Conservation (phyloP, 1,139 yeast species). For the Blastobotrys serpentis region DNA sequence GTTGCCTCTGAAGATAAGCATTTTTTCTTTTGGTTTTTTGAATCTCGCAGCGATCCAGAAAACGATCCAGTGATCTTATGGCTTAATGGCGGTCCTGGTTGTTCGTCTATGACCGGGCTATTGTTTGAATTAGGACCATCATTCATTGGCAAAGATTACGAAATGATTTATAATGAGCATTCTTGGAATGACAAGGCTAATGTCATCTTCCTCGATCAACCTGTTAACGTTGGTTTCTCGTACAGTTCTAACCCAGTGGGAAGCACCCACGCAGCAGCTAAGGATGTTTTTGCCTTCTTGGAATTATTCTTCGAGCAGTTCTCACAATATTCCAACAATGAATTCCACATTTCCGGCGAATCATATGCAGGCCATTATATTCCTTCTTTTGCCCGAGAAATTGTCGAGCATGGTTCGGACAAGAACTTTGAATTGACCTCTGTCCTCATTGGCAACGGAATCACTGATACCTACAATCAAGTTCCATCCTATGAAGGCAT, state of each 20-base stretch:
- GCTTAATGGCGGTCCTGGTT: constrained; percentile 76
- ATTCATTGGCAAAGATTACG: constrained; percentile 46
- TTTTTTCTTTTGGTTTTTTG: constrained; percentile 75
- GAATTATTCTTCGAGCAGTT: constrained; percentile 75
- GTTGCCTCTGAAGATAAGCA: constrained; percentile 80
- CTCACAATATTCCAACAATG: constrained; percentile 56
- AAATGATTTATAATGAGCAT: constrained; percentile 50
- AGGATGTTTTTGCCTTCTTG: constrained; percentile 75
- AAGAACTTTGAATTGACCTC: constrained; percentile 72
- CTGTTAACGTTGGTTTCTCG: constrained; percentile 61
- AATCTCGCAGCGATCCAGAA: constrained; percentile 62
- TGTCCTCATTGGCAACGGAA: constrained; percentile 91
- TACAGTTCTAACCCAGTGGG: constrained; percentile 47
- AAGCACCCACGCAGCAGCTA: constrained; percentile 69
- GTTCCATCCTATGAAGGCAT: constrained; percentile 88
- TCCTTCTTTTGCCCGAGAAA: constrained; percentile 75
- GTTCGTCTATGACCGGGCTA: constrained; percentile 65
- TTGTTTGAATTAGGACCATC: constrained; percentile 70
- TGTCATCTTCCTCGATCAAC: constrained; percentile 70
- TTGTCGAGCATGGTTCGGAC: constrained; percentile 55
- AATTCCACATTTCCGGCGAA: constrained; percentile 84
- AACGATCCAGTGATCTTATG: constrained; percentile 63
- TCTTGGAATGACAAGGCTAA: constrained; percentile 72
- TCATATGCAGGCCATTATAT: constrained; percentile 87
- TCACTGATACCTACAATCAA: constrained; percentile 90